A percentile compares a stretch with the other conserved stretches of the same genome.
Evolutionary conservation across 2,329 filamentous ascomycete species (phyloP).

Genomic region (Xylaria sp.): DNA sequence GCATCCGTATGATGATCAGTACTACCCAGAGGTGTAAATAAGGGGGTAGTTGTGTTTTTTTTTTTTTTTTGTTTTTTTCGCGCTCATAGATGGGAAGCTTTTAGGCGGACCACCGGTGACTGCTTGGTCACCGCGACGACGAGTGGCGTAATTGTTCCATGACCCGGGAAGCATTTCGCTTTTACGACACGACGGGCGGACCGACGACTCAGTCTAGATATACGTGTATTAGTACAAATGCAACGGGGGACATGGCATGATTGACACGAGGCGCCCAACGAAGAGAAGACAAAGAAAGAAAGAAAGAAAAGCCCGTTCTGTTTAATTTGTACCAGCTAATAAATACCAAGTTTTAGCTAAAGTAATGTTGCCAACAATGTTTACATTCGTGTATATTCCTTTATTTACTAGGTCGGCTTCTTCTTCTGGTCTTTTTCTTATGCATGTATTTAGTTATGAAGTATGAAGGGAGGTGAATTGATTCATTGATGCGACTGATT

Average conservation of each 20-base stretch:
- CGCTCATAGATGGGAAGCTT: not conserved
- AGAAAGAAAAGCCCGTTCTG: not conserved
- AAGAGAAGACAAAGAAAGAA: not conserved
- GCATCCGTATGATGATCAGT: slow-evolving; percentile 50
- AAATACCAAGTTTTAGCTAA: no score
- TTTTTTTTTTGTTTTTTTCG: not conserved
- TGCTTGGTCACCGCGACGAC: not conserved
- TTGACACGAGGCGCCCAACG: not conserved
- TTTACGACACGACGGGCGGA: no score
- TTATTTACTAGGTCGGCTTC: no score
- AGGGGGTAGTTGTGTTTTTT: not conserved
- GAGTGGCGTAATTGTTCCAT: no score
- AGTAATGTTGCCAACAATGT: no score
- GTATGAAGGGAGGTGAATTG: no score
- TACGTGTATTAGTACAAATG: slow-evolving; percentile 6
- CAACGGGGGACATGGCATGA: not conserved
- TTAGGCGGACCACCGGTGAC: not conserved
- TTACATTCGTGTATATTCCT: no score
- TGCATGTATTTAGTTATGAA: no score
- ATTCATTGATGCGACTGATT: no score
- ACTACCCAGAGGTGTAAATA: slow-evolving; percentile 49
- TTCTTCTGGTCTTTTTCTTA: no score
- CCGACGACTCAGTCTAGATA: slow-evolving; percentile 8
- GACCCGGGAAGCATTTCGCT: no score
- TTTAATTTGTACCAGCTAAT: no score